Evolutionary conservation across 164 flowering plant species (phyloP), one percentile per base, ranked within the genome.

Genomic region (Magnolia officinalis): DNA sequence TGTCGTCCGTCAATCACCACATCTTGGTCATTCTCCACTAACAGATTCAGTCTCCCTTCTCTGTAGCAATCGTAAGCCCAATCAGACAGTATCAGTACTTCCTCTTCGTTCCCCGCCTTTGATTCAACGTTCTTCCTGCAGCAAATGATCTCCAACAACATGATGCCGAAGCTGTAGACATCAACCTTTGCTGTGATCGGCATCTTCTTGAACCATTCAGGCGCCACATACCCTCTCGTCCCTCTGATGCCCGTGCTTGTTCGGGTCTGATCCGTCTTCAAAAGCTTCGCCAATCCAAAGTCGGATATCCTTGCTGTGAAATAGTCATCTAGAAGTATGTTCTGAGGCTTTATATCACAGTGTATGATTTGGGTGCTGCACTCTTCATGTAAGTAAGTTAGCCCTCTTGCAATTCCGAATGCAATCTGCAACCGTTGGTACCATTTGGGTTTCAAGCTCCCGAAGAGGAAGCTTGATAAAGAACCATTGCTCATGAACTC

Each of bases 261-360:
- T 55, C 75, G 61, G 13, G 79, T 72, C 61, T 81, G 81, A 3
- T 81, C 67, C 1, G 23, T 29, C 49, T 45, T 72, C 71, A 81
- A 29, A 75, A 81, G 83, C 74, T 81, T 81, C 2, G 83, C 80
- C 73, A 81, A 70, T 31, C 83, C 83, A 78, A 81, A 81, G 49
- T 78, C 83, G n/a, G 80, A 75, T 8, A 81, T 81, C 50, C 69
- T 75, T 11, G 78, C 73, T 0, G 19, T 50, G 16, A 71, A 72
- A 50, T 14, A 18, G 13, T 75, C 80, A 59, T 81, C 78, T 13
- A 80, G 67, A 16, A 74, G 78, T 70, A 77, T 71, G 63, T 77
- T 80, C 9, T 80, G 75, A 24, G 80, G 82, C 77, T 80, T 80
- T 23, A 77, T 50, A 14, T 80, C 80, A 6, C 82, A 80, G 59